A percentile compares a stretch with the other conserved stretches of the same genome.
Conservation (phyloP, 1,284 basidiomycete genomes). For the Sporisorium iseilematis-ciliati region DNA sequence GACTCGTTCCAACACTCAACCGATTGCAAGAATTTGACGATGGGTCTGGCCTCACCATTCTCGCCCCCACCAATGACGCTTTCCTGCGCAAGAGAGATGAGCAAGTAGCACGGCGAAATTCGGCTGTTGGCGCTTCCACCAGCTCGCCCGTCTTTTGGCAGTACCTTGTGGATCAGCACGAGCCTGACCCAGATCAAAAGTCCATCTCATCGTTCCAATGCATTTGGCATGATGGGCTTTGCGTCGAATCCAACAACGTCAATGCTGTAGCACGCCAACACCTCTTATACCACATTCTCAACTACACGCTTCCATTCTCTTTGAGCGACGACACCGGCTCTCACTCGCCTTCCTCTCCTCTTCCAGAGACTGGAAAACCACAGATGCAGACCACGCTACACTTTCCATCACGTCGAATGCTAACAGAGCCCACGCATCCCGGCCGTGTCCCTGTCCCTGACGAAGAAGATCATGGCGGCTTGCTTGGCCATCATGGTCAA, state of each 20-base stretch:
- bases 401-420: conserved; percentile 84
- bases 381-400: conserved; percentile 61
- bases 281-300: conserved; percentile 93
- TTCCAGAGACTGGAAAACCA: conserved; percentile 70
- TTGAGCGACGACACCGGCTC: conserved; percentile 73
- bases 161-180: conserved; percentile 22
- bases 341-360: conserved; percentile 76
- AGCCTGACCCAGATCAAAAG: not conserved
- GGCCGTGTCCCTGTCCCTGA: conserved; percentile 66
- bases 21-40: conserved; percentile 73
- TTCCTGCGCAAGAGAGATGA: conserved; percentile 46
- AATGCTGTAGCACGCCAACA: conserved; percentile 86
- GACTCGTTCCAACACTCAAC: conserved; percentile 91
- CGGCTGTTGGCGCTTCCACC: conserved; percentile 1
- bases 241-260: conserved; percentile 75
- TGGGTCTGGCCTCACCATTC: conserved; percentile 81
- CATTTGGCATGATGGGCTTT: conserved; percentile 32
- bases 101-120: conserved; percentile 16
- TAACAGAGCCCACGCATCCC: conserved; percentile 74
- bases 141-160: conserved; percentile 31
- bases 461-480: conserved; percentile 73
- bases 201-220: conserved; percentile 2
- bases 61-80: conserved; percentile 86
- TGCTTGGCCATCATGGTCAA: conserved; percentile 86
- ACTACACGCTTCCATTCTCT: conserved; percentile 77